phyloP scores from a whole-genome alignment of 176 grass and related monocot genomes.

The Saccharum spontaneum region DNA sequence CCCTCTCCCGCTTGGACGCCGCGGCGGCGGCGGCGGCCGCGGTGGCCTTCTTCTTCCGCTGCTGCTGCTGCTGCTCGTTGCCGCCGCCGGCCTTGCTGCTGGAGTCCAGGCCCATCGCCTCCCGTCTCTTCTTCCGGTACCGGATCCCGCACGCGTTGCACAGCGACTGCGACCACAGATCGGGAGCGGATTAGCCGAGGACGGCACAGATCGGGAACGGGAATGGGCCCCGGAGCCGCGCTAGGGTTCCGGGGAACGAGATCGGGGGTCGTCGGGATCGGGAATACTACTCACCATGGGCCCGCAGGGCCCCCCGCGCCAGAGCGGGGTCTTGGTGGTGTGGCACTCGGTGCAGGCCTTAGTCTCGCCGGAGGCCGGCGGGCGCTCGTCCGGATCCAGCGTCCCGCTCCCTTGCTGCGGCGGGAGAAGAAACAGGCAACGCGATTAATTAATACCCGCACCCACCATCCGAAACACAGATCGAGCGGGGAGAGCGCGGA shows the following conservation, averaged over 20 bases:
- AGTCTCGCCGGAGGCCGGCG: conserved; percentile 47
- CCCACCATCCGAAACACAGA: neutral
- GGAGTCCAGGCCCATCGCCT: conserved; percentile 47
- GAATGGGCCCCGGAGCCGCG: neutral
- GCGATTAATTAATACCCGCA: neutral
- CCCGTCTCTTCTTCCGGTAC: conserved; percentile 85
- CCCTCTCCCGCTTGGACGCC: conserved; percentile 6
- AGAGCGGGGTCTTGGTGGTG: conserved; percentile 84
- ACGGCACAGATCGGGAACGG: conserved; percentile 22
- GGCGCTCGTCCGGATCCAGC: conserved; percentile 48
- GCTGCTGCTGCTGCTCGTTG: neutral
- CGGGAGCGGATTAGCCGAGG: conserved; percentile 30
- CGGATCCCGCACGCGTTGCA: conserved; percentile 99
- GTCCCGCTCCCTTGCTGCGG: conserved; percentile 38
- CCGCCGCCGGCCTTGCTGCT: conserved; percentile 21
- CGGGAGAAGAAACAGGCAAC: neutral
- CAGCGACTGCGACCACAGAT: conserved; percentile 66
- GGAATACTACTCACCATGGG: conserved; percentile 61
- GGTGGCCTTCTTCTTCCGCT: conserved; percentile 38
- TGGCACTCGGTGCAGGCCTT: conserved; percentile 79
- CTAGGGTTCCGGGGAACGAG: neutral
- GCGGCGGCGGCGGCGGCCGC: neutral
- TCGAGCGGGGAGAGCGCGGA: neutral
- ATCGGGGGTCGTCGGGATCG: neutral
- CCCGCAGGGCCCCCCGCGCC: conserved; percentile 72